Conservation (phyloP, 805 yeast genomes). For the Dipodascus geniculatus region DNA sequence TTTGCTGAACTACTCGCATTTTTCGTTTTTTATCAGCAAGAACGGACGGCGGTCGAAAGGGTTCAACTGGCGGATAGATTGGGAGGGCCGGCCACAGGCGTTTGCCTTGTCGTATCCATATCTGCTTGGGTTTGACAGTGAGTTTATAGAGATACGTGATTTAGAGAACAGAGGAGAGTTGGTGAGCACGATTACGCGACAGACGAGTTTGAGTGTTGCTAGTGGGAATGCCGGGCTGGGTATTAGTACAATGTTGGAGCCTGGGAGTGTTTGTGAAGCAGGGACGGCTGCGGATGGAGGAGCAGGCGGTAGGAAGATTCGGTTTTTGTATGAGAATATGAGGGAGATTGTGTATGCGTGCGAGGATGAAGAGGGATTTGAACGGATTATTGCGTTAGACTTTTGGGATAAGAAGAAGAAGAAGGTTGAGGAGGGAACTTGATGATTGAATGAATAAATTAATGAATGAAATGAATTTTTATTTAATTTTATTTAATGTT, state of each 20-base stretch:
- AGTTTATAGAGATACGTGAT: constrained; percentile 84
- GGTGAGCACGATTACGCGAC: background rate
- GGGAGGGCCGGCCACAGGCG: constrained; percentile 94
- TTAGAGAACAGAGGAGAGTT: constrained; percentile 40
- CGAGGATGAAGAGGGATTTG: constrained; percentile 82
- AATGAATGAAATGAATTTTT: background rate
- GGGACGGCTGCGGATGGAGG: constrained; percentile 77
- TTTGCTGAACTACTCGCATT: constrained; percentile 78
- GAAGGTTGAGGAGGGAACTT: background rate
- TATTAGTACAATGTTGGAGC: background rate
- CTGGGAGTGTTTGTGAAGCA: constrained; percentile 41
- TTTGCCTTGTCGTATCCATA: constrained; percentile 94
- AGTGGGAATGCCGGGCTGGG: background rate
- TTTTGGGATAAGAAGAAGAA: constrained; percentile 46
- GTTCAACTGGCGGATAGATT: constrained; percentile 84
- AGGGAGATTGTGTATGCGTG: constrained; percentile 90
- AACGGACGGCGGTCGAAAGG: constrained; percentile 93
- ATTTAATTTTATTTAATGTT: no score
- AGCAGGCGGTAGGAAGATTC: constrained; percentile 70
- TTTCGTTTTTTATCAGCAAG: constrained; percentile 85
- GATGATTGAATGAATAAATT: background rate
- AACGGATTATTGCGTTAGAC: constrained; percentile 83
- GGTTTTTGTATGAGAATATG: constrained; percentile 79
- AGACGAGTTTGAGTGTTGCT: background rate
- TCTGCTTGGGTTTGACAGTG: constrained; percentile 77